Base-by-base conservation (phyloP, 257 asterid species). In the Rauvolfia tetraphylla region DNA sequence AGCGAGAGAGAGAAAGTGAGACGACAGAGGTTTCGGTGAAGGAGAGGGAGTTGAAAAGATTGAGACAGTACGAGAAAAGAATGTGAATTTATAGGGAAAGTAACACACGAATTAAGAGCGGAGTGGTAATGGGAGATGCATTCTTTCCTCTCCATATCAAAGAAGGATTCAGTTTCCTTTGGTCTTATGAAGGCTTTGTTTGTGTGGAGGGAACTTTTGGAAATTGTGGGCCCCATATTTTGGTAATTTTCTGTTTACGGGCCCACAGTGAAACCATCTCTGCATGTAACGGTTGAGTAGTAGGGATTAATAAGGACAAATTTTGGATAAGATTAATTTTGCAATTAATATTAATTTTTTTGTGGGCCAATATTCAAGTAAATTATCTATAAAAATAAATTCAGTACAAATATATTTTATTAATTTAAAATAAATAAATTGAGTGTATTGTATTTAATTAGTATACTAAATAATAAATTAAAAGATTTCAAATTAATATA, bases 191-290 rank as follows among this genome's bases (percentile, higher is more conserved):
- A 42, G 29, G 49, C 49, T 22, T 3, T 6, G 13, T 12, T 76
- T 68, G 58, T 27, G 68, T 68, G 80, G 80, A 76, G 80, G 80
- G 80, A 76, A 76, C 1, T 53, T 75, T 76, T 53, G 68, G 57
- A 65, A 76, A 25, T 67, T 36, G 75, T 68, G 56, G 75, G 68
- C 10, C 57, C 56, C 0, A 1, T 0, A 11, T 17, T 20, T 23
- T 1, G 49, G n/a, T 7, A 58, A 41, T 41, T 10, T 20, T 53
- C 59, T 3, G 74, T 7, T 20, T 25, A 13, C 31, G 76, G n/a
- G 0, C 76, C 53, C 25, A 1, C 36, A 10, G 1, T 0, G 5
- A 1, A 10, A n/a, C 5, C 9, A 72, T 53, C 12, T 51, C 0
- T 6, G 0, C 3, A 2, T 17, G 59, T 11, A 62, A 75, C 49